Evolutionary conservation across 2,329 filamentous ascomycete genomes (phyloP), one percentile per base, ranked within the genome.

Genomic region (Diplodia sapinea): DNA sequence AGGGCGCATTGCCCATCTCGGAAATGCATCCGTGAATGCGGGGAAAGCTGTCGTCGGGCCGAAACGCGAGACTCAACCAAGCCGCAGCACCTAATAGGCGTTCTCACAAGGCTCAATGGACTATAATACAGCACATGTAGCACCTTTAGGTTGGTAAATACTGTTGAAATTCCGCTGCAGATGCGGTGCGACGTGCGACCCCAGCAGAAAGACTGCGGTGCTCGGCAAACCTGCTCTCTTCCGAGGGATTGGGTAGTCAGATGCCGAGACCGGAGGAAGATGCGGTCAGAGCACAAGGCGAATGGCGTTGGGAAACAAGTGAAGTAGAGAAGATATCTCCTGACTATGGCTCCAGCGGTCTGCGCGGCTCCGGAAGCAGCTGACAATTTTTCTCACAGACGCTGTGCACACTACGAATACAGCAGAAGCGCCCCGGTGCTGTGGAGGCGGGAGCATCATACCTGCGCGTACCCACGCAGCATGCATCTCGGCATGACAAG

Each of bases 361-460:
- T 63, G 59, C 59, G 59, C 59, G 59, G 59, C 59, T 51, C 59
- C 59, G 47, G 50, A 63, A 63, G 47, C 29, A 51, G 59, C 59
- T 63, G 59, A 63, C 59, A 63, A 17, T 36, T 33, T 63, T 63
- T 51, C 15, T 20, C 31, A 40, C 47, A 36, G 36, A 51, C 38
- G 59, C 36, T 15, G 59, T 63, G 59, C 59, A 51, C 40, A 23
- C 59, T 51, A 56, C 54, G 54, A 20, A 20, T 38, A 51, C 59
- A 51, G 59, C 17, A 63, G 29, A 51, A 7, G 29, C 15, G 40
- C 26, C 47, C 59, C 59, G n/a, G 43, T 15, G n/a, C 59, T 63
- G 13, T 51, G 59, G 59, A 17, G 59, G 47, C n/a, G 59, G 59
- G 59, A 62, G 43, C 59, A 36, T 36, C 59, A 50, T 63, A 50